These are phyloP conservation scores for Fragaria nilgerrensis DNA, from an alignment of 306 rosid species.

Conservation along the genomic window DNA sequence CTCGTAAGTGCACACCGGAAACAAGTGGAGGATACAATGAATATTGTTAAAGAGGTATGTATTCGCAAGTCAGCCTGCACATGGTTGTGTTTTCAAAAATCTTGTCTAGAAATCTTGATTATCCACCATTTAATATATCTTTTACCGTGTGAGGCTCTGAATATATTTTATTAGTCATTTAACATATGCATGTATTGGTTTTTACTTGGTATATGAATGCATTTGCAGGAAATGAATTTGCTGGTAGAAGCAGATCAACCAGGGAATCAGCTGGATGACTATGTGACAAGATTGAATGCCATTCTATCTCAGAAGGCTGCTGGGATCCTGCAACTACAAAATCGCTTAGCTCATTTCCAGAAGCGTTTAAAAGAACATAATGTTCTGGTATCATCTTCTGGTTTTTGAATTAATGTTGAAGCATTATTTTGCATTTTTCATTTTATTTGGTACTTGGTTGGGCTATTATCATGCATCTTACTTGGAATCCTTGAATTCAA, in stretches of 20 bases:
- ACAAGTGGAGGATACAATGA: constrained; percentile 99
- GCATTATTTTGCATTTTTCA: constrained; percentile 17
- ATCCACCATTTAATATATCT: not conserved
- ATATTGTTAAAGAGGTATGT: constrained; percentile 86
- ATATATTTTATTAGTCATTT: not conserved
- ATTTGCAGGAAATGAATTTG: constrained; percentile 91
- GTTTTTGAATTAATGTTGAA: constrained; percentile 44
- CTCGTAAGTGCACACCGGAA: constrained; percentile 95
- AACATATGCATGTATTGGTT: not conserved
- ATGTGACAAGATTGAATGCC: constrained; percentile 68
- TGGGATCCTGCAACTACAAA: constrained; percentile 87
- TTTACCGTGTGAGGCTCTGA: not conserved
- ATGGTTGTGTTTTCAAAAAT: not conserved
- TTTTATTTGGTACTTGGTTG: constrained; percentile 21
- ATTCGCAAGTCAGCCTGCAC: constrained; percentile 5
- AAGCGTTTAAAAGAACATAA: constrained; percentile 92
- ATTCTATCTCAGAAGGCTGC: constrained; percentile 98
- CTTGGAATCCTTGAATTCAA: constrained; percentile 29
- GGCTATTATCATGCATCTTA: constrained; percentile 32
- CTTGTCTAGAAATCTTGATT: not conserved
- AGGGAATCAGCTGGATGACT: constrained; percentile 85
- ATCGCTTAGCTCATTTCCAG: constrained; percentile 85
- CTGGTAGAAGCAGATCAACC: constrained; percentile 98
- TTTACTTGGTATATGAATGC: not conserved
- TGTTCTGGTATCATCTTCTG: constrained; percentile 72